These are phyloP conservation scores for Citrus maxima DNA, from an alignment of 345 rosid species.

Conservation along the genomic window DNA sequence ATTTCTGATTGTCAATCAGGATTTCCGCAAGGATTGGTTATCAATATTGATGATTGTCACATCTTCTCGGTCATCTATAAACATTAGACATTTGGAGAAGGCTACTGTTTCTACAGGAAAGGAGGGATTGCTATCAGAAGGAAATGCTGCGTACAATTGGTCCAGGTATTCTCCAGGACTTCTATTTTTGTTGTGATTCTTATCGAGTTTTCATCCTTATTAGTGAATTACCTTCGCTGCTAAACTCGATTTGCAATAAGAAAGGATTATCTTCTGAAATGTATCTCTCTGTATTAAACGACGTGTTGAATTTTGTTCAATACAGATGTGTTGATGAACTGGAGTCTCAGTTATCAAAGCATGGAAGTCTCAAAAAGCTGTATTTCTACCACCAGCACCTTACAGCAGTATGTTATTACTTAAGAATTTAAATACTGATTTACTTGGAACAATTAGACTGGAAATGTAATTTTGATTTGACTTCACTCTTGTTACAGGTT, in stretches of 20 bases:
- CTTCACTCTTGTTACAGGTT: constrained; percentile 50
- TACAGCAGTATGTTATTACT: constrained; percentile 61
- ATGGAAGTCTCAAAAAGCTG: constrained; percentile 89
- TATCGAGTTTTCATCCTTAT: neutral
- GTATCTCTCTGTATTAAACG: neutral
- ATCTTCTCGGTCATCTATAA: constrained; percentile 90
- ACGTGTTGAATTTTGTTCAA: constrained; percentile 11
- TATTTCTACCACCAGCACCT: constrained; percentile 96
- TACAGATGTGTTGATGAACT: constrained; percentile 95
- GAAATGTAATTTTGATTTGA: constrained; percentile 13
- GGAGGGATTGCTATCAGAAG: constrained; percentile 98
- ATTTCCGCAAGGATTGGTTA: constrained; percentile 94
- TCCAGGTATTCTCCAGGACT: constrained; percentile 59
- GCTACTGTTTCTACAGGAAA: constrained; percentile 99
- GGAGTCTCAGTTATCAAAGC: constrained; percentile 88
- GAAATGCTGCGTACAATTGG: constrained; percentile 97
- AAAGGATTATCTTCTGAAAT: neutral
- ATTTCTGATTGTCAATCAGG: constrained; percentile 54
- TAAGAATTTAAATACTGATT: neutral
- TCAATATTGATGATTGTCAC: constrained; percentile 95
- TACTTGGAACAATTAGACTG: neutral
- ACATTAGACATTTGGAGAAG: constrained; percentile 95
- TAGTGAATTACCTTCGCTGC: neutral
- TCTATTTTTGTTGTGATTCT: constrained; percentile 12
- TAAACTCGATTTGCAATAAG: neutral